phyloP scores from a whole-genome alignment of 78 protist genomes.

The Protostelium mycophagum region DNA sequence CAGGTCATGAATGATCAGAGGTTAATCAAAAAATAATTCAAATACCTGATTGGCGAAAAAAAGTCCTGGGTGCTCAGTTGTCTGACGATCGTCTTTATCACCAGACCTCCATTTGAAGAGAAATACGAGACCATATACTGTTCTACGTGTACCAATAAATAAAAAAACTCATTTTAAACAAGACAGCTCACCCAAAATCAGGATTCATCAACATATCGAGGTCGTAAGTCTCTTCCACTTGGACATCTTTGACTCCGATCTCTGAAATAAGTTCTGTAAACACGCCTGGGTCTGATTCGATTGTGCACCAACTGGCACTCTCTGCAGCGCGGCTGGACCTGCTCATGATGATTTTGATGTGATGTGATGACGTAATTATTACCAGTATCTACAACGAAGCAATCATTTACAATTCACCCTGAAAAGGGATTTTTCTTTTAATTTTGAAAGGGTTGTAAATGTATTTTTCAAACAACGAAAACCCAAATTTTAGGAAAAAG shows the following conservation, averaged over 20 bases:
- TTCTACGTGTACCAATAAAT: conserved; percentile 13
- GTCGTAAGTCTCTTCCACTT: conserved; percentile 89
- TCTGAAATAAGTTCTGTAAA: conserved; percentile 88
- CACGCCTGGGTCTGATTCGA: conserved; percentile 86
- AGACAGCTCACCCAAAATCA: conserved; percentile 15
- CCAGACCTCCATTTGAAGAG: conserved; percentile 88
- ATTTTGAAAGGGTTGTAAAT: no score
- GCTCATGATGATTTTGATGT: not conserved
- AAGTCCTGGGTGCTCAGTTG: conserved; percentile 17
- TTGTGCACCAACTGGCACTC: conserved; percentile 52
- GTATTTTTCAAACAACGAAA: no score
- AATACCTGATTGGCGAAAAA: conserved; percentile 88
- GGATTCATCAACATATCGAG: conserved; percentile 73
- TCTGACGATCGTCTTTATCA: conserved; percentile 30
- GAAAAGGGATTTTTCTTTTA: no score
- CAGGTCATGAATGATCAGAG: not conserved
- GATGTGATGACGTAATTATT: not conserved
- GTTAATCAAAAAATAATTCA: no score
- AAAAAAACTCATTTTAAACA: not conserved
- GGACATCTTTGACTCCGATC: conserved; percentile 89
- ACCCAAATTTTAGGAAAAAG: no score
- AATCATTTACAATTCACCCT: no score
- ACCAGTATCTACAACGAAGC: no score
- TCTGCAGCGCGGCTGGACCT: not conserved
- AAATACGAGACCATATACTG: conserved; percentile 88